Evolutionary conservation across 768 basidiomycete species (phyloP), one percentile per base, ranked within the genome.

Genomic region (Boletus tomentosulus): DNA sequence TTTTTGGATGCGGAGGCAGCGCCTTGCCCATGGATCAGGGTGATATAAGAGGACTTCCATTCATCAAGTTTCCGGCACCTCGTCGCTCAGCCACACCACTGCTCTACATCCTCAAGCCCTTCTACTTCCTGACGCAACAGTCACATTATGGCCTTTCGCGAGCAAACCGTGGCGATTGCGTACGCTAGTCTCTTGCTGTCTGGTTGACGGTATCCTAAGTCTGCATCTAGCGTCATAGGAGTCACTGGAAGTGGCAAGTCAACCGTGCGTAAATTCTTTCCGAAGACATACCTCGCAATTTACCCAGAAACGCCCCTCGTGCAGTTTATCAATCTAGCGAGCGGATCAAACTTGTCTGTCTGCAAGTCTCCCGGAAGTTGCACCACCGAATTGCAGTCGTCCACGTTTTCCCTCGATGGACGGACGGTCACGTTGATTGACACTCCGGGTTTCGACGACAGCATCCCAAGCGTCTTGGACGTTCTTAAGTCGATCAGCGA

Each of bases 361-460:
- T 74, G 78, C 41, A 59, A 54, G 3, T 70, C 71, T 3, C 63
- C 77, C 22, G 61, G 73, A 43, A 79, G 77, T 10, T 76, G 75
- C 60, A 82, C 80, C 0, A 65, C 61, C 33, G 61, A 63, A 12
- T 73, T 83, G 4, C 68, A 76, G 57, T 62, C 71, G 2, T 67
- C 77, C 0, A 57, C 75, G 1, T 79, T 82, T 58, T 54, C 69
- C 22, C 60, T 81, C 3, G 74, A 78, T 46, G 78, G 76, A 1
- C 67, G 65, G 11, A 58, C 50, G 25, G 70, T 83, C 42, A 75
- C 70, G 1, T 65, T 84, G 25, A 76, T 84, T 48, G 82, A 84
- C 58, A 84, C 81, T 0, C 82, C 82, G 2, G 82, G 82, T 5
- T 83, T 83, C 53, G 80, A 82, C 55, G 80, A 82, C 55, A 74